A percentile compares a stretch with the other conserved stretches of the same genome.
Conservation (phyloP, 169 alveolate genomes). For the Perkinsus olseni region DNA sequence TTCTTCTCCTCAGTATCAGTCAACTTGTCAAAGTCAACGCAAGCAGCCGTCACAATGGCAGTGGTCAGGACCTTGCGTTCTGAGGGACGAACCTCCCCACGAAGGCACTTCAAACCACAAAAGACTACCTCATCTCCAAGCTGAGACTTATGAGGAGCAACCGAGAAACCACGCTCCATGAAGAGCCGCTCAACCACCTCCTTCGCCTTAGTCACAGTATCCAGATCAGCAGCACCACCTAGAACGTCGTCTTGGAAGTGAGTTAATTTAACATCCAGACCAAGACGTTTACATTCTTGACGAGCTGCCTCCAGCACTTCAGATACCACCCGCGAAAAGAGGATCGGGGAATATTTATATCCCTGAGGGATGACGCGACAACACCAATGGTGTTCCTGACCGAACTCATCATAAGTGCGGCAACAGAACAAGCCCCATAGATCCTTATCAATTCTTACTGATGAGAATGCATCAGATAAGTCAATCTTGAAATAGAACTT, state of each 20-base stretch:
- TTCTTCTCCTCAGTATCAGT: not conserved
- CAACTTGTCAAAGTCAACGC: not conserved
- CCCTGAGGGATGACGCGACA: not conserved
- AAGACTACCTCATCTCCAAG: not conserved
- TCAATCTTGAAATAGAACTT: not conserved
- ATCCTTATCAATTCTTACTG: not conserved
- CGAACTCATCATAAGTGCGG: not conserved
- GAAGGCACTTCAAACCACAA: not conserved
- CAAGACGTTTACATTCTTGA: not conserved
- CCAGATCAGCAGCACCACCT: not conserved
- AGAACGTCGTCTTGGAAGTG: not conserved
- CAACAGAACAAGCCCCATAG: not conserved
- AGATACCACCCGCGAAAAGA: not conserved
- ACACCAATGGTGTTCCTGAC: not conserved
- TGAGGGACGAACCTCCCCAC: not conserved
- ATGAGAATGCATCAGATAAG: not conserved
- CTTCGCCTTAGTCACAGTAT: not conserved
- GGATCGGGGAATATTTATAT: not conserved
- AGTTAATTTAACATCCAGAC: not conserved
- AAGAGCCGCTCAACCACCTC: not conserved
- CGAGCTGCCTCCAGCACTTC: not conserved
- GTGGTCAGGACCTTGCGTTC: not conserved
- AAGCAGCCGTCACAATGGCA: not conserved
- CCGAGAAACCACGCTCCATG: not conserved
- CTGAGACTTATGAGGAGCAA: not conserved